Percentiles rank a stretch among this genome's conserved stretches.
These are phyloP conservation scores for Bipolaris victoriae DNA, from an alignment of 2,329 filamentous ascomycete genomes.

Conservation along the genomic window DNA sequence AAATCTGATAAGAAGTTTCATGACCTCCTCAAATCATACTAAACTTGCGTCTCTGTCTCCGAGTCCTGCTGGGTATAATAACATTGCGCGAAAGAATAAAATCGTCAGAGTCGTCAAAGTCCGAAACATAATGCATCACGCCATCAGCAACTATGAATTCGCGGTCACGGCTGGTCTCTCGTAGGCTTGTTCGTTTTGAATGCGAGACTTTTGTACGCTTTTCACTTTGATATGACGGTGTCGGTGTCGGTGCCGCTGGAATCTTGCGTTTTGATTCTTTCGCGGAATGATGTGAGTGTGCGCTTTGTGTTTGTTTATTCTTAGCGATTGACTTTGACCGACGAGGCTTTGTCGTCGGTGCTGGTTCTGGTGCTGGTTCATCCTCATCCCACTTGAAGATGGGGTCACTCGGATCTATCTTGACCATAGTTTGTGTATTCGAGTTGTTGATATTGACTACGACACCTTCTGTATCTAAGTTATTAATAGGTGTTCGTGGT, in stretches of 20 bases:
- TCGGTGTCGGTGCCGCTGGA: not conserved
- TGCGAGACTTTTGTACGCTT: not conserved
- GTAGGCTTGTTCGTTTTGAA: not conserved
- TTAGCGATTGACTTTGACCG: not conserved
- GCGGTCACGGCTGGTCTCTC: conserved; percentile 10
- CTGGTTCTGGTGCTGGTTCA: not conserved
- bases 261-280: not conserved
- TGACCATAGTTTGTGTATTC: conserved; percentile 17
- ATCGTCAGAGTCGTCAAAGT: not conserved
- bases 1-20: no score
- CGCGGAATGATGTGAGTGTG: not conserved
- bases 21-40: not conserved
- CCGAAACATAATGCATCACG: not conserved
- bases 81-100: not conserved
- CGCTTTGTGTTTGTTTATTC: not conserved
- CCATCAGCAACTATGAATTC: conserved; percentile 13
- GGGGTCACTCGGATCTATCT: conserved; percentile 24
- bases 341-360: not conserved
- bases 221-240: not conserved
- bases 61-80: not conserved
- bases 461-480: not conserved
- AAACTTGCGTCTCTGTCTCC: not conserved
- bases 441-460: not conserved
- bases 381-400: conserved; percentile 23
- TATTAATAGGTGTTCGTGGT: not conserved